Conservation (phyloP, 371 early-diverging fungal species). For the Mortierella sp. region DNA sequence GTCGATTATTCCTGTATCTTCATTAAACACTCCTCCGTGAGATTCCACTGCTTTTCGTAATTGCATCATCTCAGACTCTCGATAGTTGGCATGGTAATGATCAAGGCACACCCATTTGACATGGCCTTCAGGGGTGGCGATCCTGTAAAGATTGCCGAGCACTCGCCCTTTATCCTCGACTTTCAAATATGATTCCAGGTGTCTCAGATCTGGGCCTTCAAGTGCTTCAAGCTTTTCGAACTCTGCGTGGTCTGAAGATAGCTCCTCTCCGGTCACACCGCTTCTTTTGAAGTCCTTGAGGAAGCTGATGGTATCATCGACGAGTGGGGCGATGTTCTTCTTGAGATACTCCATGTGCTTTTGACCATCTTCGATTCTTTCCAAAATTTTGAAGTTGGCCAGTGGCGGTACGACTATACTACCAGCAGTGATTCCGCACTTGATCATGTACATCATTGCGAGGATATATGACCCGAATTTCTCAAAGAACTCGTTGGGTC, state of each 20-base stretch:
- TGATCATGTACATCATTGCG: neutral
- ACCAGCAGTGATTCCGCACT: neutral
- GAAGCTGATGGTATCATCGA: no score
- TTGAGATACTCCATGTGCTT: no score
- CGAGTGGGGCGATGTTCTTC: no score
- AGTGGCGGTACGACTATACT: neutral
- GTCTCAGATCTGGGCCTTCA: neutral
- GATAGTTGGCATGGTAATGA: constrained; percentile 12
- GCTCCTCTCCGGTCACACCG: no score
- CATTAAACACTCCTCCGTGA: constrained; percentile 14
- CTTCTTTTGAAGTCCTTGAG: no score
- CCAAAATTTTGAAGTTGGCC: neutral
- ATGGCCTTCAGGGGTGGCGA: constrained; percentile 15
- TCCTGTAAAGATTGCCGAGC: constrained; percentile 24
- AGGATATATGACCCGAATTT: neutral
- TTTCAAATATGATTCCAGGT: constrained; percentile 12
- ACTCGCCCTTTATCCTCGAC: constrained; percentile 4
- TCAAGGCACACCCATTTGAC: constrained; percentile 37
- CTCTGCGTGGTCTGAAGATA: no score
- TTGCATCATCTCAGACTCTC: neutral
- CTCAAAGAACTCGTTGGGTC: neutral
- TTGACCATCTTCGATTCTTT: neutral
- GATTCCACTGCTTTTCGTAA: neutral
- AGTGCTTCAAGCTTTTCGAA: no score
- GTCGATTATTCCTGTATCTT: neutral